Base-by-base conservation (phyloP, 1,284 basidiomycete species). In the Mixia osmundae region DNA sequence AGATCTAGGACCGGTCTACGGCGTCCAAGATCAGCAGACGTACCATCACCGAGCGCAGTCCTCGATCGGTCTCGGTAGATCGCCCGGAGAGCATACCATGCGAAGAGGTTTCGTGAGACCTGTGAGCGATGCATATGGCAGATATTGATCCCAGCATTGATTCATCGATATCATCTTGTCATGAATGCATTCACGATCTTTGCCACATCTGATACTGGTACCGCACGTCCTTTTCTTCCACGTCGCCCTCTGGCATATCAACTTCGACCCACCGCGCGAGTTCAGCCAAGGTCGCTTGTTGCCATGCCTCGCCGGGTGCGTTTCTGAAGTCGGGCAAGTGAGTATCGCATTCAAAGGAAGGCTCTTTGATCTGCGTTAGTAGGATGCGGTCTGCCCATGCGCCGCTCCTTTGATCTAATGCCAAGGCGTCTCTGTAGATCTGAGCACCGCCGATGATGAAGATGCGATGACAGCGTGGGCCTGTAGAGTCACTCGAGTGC, bases 131-230 rank as follows among this genome's bases (percentile, higher is more conserved):
- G n/a, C n/a, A n/a, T n/a, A n/a, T n/a, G n/a, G n/a, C n/a, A n/a
- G n/a, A n/a, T n/a, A n/a, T n/a, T n/a, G n/a, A n/a, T n/a, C n/a
- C n/a, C n/a, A n/a, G n/a, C n/a, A n/a, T n/a, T n/a, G n/a, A n/a
- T n/a, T n/a, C n/a, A n/a, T n/a, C n/a, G n/a, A n/a, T n/a, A n/a
- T n/a, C n/a, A 25, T 32, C 15, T 32, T 20, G 20, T 20, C 4
- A 20, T 5, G 16, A 12, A 12, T 16, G 14, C 11, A n/a, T 5
- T 28, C 22, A 36, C 19, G 15, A 27, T 38, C 69, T 59, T 33
- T 68, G 62, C 83, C 83, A 89, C 78, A 89, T 82, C 61, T 89
- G 78, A 56, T 74, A 87, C 57, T 77, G 73, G 55, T 85, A 89
- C 48, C 66, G 61, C 36, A 78, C 62, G 8, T 71, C 78, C 39